Evolutionary conservation across 257 asterid species (phyloP), one percentile per base, ranked within the genome.

Genomic region (Haberlea rhodopensis): DNA sequence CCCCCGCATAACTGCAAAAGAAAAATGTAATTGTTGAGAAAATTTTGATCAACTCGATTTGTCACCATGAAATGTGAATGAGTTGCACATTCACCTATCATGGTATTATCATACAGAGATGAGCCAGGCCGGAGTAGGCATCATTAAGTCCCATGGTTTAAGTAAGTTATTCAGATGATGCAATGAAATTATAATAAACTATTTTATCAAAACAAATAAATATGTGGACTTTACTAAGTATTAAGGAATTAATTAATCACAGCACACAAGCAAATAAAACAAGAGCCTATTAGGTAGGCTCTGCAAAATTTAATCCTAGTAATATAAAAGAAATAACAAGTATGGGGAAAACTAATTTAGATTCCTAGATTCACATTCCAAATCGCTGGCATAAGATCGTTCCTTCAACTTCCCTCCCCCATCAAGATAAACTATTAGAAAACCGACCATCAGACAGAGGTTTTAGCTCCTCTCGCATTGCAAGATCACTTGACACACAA

Each of bases 1-100:
- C 95, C n/a, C 96, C 95, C 3, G 96, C 95, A 80, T 86, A 91
- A 63, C 96, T 88, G 87, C 77, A 76, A 0, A 51, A 8, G 55
- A 13, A 21, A 5, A 37, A 11, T 21, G 57, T 8, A 37, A 2
- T 61, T 60, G 65, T 74, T n/a, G 43, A 84, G 56, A 40, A 15
- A 37, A 27, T 52, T 51, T 46, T 24, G 53, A 46, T 52, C 20
- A 53, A 74, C 54, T 37, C 8, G 34, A 31, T 21, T 24, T 61
- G 26, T 21, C 19, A 9, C 24, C 10, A 43, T 4, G 51, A 43
- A 19, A 13, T 40, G 19, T 43, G n/a, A 10, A 5, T 37, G n/a
- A 10, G 20, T 5, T 43, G 20, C 51, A 43, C 19, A 43, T 5
- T 15, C 51, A 13, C 20, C 20, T 43, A 43, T 43, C 13, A 37